Conservation (phyloP, 805 yeast genomes). For the Zygoascus tannicola region DNA sequence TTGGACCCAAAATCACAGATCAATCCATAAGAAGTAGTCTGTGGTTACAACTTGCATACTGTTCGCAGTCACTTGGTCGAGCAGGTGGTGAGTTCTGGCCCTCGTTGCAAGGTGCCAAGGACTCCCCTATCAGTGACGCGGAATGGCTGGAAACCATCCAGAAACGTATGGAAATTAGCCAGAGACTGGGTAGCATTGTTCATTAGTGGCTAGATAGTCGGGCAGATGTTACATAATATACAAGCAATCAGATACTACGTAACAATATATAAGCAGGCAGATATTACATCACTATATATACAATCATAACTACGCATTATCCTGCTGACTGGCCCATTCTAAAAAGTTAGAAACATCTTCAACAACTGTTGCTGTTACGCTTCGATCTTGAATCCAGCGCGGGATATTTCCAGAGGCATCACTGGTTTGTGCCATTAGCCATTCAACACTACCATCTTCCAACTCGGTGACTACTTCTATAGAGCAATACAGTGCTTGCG, state of each 20-base stretch:
- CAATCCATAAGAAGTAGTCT: slow-evolving; percentile 43
- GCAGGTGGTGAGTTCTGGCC: slow-evolving; percentile 62
- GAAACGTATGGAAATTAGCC: slow-evolving; percentile 34
- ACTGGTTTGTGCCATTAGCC: slow-evolving; percentile 34
- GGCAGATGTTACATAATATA: no score
- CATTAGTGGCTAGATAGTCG: no score
- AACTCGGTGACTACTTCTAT: slow-evolving; percentile 26
- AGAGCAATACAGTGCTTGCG: slow-evolving; percentile 28
- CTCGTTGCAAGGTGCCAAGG: slow-evolving; percentile 18
- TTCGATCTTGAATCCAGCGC: slow-evolving; percentile 28
- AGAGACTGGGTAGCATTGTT: slow-evolving; percentile 8
- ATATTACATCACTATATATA: no score
- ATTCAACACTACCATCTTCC: slow-evolving; percentile 22
- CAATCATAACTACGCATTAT: no score
- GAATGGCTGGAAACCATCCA: slow-evolving; percentile 37
- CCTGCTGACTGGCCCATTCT: slow-evolving; percentile 25
- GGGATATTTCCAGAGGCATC: slow-evolving; percentile 34
- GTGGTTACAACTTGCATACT: slow-evolving; percentile 74
- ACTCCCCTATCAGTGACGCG: slow-evolving; percentile 22
- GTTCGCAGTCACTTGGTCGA: slow-evolving; percentile 75
- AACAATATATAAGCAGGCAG: no score
- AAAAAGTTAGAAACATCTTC: slow-evolving; percentile 30
- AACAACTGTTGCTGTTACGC: slow-evolving; percentile 27
- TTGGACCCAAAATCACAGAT: slow-evolving; percentile 25
- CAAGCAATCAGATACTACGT: no score